Conservation (phyloP, 2,329 filamentous ascomycete genomes). For the Penicillium nordicum region DNA sequence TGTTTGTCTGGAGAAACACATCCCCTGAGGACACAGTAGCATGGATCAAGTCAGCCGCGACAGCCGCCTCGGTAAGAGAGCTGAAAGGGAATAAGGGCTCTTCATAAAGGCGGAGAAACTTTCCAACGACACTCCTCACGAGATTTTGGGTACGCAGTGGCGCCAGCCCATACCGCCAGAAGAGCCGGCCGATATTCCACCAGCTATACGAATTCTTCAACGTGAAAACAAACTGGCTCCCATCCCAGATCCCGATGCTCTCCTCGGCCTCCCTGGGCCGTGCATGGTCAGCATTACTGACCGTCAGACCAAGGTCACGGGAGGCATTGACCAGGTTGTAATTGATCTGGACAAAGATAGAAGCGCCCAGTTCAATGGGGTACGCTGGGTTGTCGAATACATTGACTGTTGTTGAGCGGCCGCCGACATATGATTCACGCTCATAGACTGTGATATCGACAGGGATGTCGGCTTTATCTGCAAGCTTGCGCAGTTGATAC, state of each 20-base stretch:
- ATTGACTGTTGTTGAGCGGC: slow-evolving; percentile 80
- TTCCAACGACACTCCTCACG: slow-evolving; percentile 66
- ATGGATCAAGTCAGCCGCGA: slow-evolving; percentile 63
- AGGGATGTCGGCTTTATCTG: slow-evolving; percentile 55
- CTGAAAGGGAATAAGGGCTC: slow-evolving; percentile 78
- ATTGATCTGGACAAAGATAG: slow-evolving; percentile 86
- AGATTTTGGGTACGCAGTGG: slow-evolving; percentile 70
- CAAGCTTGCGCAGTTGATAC: slow-evolving; percentile 74
- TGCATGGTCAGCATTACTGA: slow-evolving; percentile 48
- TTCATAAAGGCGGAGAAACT: slow-evolving; percentile 77
- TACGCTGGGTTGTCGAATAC: slow-evolving; percentile 64
- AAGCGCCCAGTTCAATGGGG: slow-evolving; percentile 82
- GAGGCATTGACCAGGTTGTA: slow-evolving; percentile 74
- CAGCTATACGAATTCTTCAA: slow-evolving; percentile 62
- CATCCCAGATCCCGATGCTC: slow-evolving; percentile 79
- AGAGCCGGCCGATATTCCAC: slow-evolving; percentile 75
- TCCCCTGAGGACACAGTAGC: slow-evolving; percentile 69
- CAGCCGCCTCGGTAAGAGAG: slow-evolving; percentile 66
- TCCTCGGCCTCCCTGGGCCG: slow-evolving; percentile 46
- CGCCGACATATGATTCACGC: slow-evolving; percentile 71
- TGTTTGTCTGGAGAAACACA: slow-evolving; percentile 66
- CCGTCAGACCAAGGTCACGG: slow-evolving; percentile 64
- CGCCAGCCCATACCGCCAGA: slow-evolving; percentile 81
- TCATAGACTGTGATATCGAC: slow-evolving; percentile 88
- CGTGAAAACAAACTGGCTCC: slow-evolving; percentile 67